These are phyloP conservation scores for Chrysoporthe deuterocubensis DNA, from an alignment of 2,329 filamentous ascomycete species.

Conservation along the genomic window DNA sequence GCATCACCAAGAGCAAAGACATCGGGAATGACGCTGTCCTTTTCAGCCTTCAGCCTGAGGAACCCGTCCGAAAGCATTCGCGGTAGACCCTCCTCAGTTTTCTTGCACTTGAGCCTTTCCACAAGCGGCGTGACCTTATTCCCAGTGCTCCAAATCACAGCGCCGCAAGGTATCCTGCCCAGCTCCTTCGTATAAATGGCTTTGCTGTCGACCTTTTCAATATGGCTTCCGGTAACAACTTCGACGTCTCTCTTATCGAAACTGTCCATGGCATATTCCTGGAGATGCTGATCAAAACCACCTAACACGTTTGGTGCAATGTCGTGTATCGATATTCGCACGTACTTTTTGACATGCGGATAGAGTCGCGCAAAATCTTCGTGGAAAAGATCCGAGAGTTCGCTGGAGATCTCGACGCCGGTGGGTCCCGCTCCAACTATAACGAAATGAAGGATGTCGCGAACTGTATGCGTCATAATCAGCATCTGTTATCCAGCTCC, in stretches of 20 bases:
- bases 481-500: not conserved
- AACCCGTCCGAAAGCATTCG: conserved; percentile 23
- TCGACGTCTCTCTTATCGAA: conserved; percentile 23
- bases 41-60: conserved; percentile 9
- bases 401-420: conserved; percentile 24
- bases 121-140: conserved; percentile 21
- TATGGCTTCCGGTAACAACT: conserved; percentile 24
- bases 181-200: conserved; percentile 24
- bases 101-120: conserved; percentile 18
- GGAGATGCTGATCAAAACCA: conserved; percentile 23
- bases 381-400: conserved; percentile 24
- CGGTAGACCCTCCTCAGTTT: conserved; percentile 17
- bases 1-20: conserved; percentile 26
- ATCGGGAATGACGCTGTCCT: conserved; percentile 5
- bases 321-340: conserved; percentile 24
- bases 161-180: conserved; percentile 14
- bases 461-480: not conserved
- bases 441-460: conserved; percentile 24
- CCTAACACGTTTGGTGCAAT: conserved; percentile 21
- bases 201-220: conserved; percentile 19
- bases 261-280: conserved; percentile 27
- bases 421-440: conserved; percentile 26
- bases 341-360: conserved; percentile 24
- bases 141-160: conserved; percentile 22
- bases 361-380: conserved; percentile 22